A percentile compares a stretch with the other conserved stretches of the same genome.
These are phyloP conservation scores for Colletotrichum sp. DNA, from an alignment of 2,329 filamentous ascomycete genomes.

Conservation along the genomic window DNA sequence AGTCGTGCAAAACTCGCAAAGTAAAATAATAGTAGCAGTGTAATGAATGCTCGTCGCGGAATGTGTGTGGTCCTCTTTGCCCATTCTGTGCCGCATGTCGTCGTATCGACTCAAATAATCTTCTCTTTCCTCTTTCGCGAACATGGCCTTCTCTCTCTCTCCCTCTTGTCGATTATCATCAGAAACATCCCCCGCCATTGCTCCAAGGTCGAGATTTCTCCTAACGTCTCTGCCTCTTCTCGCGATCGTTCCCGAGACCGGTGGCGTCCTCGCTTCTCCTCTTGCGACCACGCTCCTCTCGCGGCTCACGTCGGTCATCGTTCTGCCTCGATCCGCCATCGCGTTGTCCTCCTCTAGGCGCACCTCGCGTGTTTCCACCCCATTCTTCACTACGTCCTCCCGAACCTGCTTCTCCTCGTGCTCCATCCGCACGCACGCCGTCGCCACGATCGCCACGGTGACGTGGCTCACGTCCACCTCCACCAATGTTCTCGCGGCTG, in stretches of 20 bases:
- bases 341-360: slow-evolving; percentile 32
- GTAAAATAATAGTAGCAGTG: slow-evolving; percentile 8
- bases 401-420: slow-evolving; percentile 19
- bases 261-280: slow-evolving; percentile 55
- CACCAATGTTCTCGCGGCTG: neutral
- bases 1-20: slow-evolving; percentile 5
- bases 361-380: slow-evolving; percentile 15
- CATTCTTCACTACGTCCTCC: slow-evolving; percentile 31
- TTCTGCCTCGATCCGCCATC: slow-evolving; percentile 30
- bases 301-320: slow-evolving; percentile 34
- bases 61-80: neutral
- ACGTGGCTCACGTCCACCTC: slow-evolving; percentile 12
- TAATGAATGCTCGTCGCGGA: slow-evolving; percentile 11
- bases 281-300: slow-evolving; percentile 45
- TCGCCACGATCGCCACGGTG: slow-evolving; percentile 35
- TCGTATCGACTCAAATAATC: slow-evolving; percentile 2
- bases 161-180: neutral
- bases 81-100: slow-evolving; percentile 12
- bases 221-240: slow-evolving; percentile 61
- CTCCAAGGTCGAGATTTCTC: slow-evolving; percentile 16
- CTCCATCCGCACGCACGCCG: slow-evolving; percentile 15
- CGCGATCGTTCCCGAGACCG: slow-evolving; percentile 47
- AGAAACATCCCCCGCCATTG: neutral
- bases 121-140: neutral
- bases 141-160: neutral